These are phyloP conservation scores for Euphrasia arctica DNA, from an alignment of 305 asterid genomes.

Conservation along the genomic window DNA sequence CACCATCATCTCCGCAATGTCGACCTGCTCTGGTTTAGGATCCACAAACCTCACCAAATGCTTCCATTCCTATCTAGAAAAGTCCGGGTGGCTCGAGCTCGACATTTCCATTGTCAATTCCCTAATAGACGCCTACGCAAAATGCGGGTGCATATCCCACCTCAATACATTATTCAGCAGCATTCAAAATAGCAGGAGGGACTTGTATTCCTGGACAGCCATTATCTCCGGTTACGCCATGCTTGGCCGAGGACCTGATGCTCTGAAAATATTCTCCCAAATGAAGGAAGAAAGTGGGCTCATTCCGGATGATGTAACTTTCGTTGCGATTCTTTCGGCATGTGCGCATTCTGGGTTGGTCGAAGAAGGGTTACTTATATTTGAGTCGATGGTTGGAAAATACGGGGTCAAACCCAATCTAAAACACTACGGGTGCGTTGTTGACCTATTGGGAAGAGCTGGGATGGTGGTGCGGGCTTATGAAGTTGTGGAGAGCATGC, in stretches of 20 bases:
- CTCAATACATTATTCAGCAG: slow-evolving; percentile 31
- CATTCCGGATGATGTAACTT: slow-evolving; percentile 42
- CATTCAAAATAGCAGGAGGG: slow-evolving; percentile 25
- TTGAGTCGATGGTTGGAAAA: slow-evolving; percentile 34
- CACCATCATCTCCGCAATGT: slow-evolving; percentile 40
- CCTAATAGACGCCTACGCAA: slow-evolving; percentile 43
- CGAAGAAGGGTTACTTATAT: slow-evolving; percentile 43
- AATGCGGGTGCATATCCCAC: slow-evolving; percentile 40
- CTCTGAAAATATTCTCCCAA: slow-evolving; percentile 30
- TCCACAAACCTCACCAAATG: slow-evolving; percentile 35
- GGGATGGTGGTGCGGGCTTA: slow-evolving; percentile 49
- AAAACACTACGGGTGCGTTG: slow-evolving; percentile 52
- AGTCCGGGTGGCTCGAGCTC: slow-evolving; percentile 40
- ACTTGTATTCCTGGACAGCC: slow-evolving; percentile 52
- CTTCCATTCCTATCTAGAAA: slow-evolving; percentile 40
- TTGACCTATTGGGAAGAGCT: slow-evolving; percentile 49
- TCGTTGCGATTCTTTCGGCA: slow-evolving; percentile 43
- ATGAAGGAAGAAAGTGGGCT: slow-evolving; percentile 32
- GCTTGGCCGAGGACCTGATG: slow-evolving; percentile 43
- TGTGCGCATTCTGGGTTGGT: slow-evolving; percentile 51
- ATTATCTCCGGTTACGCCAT: slow-evolving; percentile 51
- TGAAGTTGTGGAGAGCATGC: slow-evolving; percentile 39
- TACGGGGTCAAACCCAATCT: slow-evolving; percentile 40
- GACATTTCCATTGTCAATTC: slow-evolving; percentile 37
- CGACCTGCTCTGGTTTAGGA: slow-evolving; percentile 51